Evolutionary conservation across 2,329 filamentous ascomycete genomes (phyloP).

Genomic region (Nakataea oryzae): DNA sequence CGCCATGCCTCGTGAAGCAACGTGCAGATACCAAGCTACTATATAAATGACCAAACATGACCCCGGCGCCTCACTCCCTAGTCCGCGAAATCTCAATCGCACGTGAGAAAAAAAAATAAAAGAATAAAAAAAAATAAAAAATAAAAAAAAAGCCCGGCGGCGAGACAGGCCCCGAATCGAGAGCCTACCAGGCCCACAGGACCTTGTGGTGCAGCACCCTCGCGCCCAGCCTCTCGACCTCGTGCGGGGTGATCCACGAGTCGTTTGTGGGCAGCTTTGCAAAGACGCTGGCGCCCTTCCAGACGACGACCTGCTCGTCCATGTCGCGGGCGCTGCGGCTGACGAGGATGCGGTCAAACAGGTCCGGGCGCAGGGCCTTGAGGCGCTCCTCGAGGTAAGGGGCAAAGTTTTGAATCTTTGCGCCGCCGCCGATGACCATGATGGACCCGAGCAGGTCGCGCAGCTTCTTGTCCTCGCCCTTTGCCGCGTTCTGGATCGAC

Average conservation of each 20-base stretch:
- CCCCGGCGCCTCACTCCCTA: neutral
- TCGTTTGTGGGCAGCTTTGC: conserved; percentile 88
- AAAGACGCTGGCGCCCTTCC: conserved; percentile 97
- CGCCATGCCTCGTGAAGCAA: neutral
- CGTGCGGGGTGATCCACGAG: conserved; percentile 79
- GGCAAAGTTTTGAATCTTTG: conserved; percentile 71
- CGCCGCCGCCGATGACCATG: conserved; percentile 81
- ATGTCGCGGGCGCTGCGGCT: conserved; percentile 76
- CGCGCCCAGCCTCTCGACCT: conserved; percentile 79
- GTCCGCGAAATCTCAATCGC: neutral
- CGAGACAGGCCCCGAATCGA: too few species aligned
- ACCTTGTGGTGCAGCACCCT: conserved; percentile 79
- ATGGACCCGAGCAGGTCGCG: conserved; percentile 83
- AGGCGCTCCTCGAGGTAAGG: conserved; percentile 76
- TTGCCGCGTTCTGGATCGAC: conserved; percentile 77
- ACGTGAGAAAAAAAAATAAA: neutral
- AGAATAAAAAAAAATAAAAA: neutral
- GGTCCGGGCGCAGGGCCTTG: conserved; percentile 52
- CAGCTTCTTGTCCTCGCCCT: conserved; percentile 84
- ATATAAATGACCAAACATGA: neutral
- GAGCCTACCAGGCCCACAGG: conserved; percentile 48
- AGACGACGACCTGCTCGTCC: conserved; percentile 92
- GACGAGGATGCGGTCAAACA: conserved; percentile 50
- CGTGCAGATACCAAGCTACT: neutral
- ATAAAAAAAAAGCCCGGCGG: neutral